Percentiles rank a stretch among this genome's conserved stretches.
phyloP scores from a whole-genome alignment of 352 stramenopile species.

The Pythium phragmiticola region DNA sequence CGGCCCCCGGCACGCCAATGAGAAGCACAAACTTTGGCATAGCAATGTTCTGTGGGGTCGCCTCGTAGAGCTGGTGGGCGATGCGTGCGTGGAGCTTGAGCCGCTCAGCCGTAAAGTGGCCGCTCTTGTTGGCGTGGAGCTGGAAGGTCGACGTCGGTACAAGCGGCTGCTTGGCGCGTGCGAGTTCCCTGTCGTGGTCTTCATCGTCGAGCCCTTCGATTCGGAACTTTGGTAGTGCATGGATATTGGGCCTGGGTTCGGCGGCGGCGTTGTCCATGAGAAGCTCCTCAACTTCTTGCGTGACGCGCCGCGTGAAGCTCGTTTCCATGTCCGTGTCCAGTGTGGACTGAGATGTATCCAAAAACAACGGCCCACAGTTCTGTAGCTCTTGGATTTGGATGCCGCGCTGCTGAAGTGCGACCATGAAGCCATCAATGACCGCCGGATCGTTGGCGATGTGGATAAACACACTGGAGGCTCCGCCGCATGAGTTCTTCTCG shows the following conservation, averaged over 20 bases:
- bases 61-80: constrained; percentile 65
- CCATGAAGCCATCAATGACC: constrained; percentile 41
- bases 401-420: constrained; percentile 32
- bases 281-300: constrained; percentile 45
- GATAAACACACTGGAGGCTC: constrained; percentile 32
- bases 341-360: constrained; percentile 65
- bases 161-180: constrained; percentile 27
- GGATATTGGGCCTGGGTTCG: background rate
- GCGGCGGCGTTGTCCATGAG: constrained; percentile 26
- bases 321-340: constrained; percentile 50
- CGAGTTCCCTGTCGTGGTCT: constrained; percentile 47
- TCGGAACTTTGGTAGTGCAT: constrained; percentile 21
- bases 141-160: constrained; percentile 48
- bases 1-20: constrained; percentile 61
- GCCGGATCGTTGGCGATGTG: constrained; percentile 55
- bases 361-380: constrained; percentile 55
- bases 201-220: constrained; percentile 33
- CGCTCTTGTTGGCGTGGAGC: constrained; percentile 55
- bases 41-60: constrained; percentile 48
- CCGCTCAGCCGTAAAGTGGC: constrained; percentile 60
- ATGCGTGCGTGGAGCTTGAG: constrained; percentile 72
- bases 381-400: constrained; percentile 56
- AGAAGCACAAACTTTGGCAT: constrained; percentile 69
- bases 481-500: background rate
- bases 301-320: constrained; percentile 55